Evolutionary conservation across 352 stramenopile species (phyloP), one percentile per base, ranked within the genome.

Genomic region (Globisporangium spiculum): DNA sequence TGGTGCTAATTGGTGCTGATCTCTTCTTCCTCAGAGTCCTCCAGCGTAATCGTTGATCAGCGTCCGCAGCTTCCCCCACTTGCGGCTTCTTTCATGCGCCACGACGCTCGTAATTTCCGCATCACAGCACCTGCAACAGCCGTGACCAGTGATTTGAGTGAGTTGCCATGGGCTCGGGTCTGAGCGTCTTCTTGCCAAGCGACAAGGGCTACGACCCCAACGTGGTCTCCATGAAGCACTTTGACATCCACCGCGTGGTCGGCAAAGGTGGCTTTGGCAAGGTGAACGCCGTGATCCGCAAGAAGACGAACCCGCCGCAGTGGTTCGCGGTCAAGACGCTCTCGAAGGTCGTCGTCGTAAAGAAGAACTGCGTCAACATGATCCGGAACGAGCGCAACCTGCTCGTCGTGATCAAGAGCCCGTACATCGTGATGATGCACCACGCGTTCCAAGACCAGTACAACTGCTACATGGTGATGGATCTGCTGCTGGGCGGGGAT

Each of bases 391-490:
- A 94, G 67, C 75, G 84, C 38, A 90, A 92, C 57, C 57, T 92
- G 46, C 72, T 94, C 20, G 77, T 80, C 24, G 55, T 79, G 20
- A 69, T 86, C 52, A 70, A 75, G 38, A 87, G 77, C 30, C 78
- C 80, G 3, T 70, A 82, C 26, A 71, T 92, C 32, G 80, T 92
- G 9, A 66, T 63, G 26, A 91, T 94, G 77, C 75, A 91, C 59
- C 80, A 91, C 66, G 81, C 82, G 5, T 91, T 92, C 52, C 82
- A 92, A 34, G 82, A 92, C 60, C 34, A 61, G 0, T 67, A 80
- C 56, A 88, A 86, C 59, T 94, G 86, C 67, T 94, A 92, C 55
- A 81, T 94, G 27, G 78, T 92, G 27, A 89, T 94, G 82, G 84
- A 94, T 55, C 64, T 94, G 63, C 70, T 90, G 20, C 78, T 89